Evolutionary conservation across 192 early-diverging fungal species (phyloP).

Genomic region (Glomus cerebriforme): DNA sequence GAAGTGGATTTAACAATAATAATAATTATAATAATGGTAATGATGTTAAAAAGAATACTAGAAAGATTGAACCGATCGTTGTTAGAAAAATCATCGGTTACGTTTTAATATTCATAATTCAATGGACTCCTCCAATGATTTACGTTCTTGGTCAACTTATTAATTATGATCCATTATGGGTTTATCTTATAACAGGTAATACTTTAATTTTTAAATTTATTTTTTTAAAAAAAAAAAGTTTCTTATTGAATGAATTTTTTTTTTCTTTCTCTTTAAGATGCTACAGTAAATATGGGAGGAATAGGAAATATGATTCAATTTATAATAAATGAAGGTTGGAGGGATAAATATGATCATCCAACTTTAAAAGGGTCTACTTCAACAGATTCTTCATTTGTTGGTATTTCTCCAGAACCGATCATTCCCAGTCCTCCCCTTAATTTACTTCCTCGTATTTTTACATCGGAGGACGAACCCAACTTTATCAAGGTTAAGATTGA

Average conservation of each 20-base stretch:
- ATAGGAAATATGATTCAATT: slow-evolving; percentile 20
- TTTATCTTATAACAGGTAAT: slow-evolving; percentile 22
- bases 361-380: not conserved
- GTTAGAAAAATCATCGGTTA: slow-evolving; percentile 16
- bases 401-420: not conserved
- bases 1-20: not conserved
- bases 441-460: not conserved
- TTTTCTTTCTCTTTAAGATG: not conserved
- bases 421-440: not conserved
- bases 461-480: not conserved
- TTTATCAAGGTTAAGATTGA: not conserved
- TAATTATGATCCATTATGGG: slow-evolving; percentile 14
- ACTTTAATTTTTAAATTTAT: not conserved
- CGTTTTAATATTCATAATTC: slow-evolving; percentile 21
- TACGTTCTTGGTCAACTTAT: slow-evolving; percentile 22
- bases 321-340: slow-evolving; percentile 27
- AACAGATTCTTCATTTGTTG: not conserved
- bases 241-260: not conserved
- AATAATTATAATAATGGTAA: not conserved
- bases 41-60: not conserved
- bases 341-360: not conserved
- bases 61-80: slow-evolving; percentile 10
- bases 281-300: slow-evolving; percentile 12
- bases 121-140: slow-evolving; percentile 21
- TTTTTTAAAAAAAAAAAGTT: not conserved